A percentile compares a stretch with the other conserved stretches of the same genome.
These are phyloP conservation scores for Candolleomyces eurysporus DNA, from an alignment of 768 basidiomycete genomes.

Conservation along the genomic window DNA sequence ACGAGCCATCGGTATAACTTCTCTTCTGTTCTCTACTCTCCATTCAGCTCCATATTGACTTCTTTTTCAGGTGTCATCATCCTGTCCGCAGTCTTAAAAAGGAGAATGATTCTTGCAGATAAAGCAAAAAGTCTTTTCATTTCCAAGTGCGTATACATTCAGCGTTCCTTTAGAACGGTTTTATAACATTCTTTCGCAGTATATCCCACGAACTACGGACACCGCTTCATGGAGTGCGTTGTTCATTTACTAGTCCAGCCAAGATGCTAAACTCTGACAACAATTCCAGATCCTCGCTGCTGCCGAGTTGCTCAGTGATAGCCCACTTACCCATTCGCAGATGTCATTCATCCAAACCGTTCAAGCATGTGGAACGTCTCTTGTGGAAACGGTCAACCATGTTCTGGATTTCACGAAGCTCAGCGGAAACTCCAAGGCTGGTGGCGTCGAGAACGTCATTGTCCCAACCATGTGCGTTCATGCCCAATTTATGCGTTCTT, in stretches of 20 bases:
- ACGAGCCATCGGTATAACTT: constrained; percentile 70
- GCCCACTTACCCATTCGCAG: constrained; percentile 77
- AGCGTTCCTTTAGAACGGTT: not conserved
- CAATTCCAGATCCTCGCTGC: constrained; percentile 74
- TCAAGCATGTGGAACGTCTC: constrained; percentile 91
- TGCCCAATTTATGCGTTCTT: not conserved
- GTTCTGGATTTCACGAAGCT: constrained; percentile 96
- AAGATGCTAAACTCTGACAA: not conserved
- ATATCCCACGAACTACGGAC: constrained; percentile 92
- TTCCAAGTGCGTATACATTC: constrained; percentile 62
- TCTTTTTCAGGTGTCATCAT: constrained; percentile 73
- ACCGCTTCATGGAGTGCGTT: constrained; percentile 81
- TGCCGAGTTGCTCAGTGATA: constrained; percentile 87
- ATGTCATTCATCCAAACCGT: constrained; percentile 88
- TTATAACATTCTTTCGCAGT: constrained; percentile 32
- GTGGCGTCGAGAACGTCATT: constrained; percentile 76
- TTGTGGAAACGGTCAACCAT: constrained; percentile 96
- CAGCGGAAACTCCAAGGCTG: constrained; percentile 79
- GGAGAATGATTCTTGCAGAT: constrained; percentile 91
- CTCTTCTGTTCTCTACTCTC: not conserved
- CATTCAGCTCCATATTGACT: constrained; percentile 8
- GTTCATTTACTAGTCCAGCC: not conserved
- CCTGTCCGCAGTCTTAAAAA: constrained; percentile 86
- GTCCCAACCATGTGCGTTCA: constrained; percentile 56
- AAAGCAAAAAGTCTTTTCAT: constrained; percentile 93